Conservation (phyloP, 768 basidiomycete species). For the Lyophyllum decastes region DNA sequence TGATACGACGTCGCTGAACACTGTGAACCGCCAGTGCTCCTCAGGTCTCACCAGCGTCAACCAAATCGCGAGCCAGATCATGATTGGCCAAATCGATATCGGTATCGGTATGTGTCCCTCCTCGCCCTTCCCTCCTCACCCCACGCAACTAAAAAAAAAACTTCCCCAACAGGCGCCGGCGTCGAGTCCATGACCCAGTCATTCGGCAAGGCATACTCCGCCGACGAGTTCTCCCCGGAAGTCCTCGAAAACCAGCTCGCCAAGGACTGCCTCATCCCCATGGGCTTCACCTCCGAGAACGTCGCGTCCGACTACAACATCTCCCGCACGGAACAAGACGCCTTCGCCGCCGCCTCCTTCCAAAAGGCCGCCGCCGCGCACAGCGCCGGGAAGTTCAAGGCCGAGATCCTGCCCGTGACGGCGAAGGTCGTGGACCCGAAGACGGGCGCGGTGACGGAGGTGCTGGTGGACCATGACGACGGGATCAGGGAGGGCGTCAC, state of each 20-base stretch:
- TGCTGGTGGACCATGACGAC: constrained; percentile 81
- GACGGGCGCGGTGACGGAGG: constrained; percentile 78
- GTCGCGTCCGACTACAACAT: constrained; percentile 82
- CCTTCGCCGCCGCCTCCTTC: constrained; percentile 83
- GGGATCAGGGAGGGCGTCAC: constrained; percentile 89
- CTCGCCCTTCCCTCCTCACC: not conserved
- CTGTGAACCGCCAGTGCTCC: constrained; percentile 91
- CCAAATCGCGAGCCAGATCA: constrained; percentile 82
- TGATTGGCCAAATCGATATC: constrained; percentile 80
- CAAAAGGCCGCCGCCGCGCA: constrained; percentile 81
- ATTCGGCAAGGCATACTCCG: constrained; percentile 54
- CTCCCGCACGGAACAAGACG: constrained; percentile 75
- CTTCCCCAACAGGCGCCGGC: constrained; percentile 62
- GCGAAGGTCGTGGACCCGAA: constrained; percentile 73
- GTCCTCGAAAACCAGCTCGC: constrained; percentile 70
- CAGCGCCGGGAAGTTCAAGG: constrained; percentile 79
- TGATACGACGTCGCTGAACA: constrained; percentile 69
- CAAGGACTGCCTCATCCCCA: constrained; percentile 82
- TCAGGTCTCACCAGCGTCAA: constrained; percentile 82
- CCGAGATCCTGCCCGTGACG: constrained; percentile 81
- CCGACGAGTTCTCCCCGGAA: constrained; percentile 64
- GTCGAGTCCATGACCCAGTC: constrained; percentile 91
- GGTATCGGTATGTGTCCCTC: constrained; percentile 68
- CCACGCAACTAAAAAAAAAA: not conserved
- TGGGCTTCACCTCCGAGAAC: constrained; percentile 95